phyloP scores from a whole-genome alignment of 805 yeast species.

The Hanseniaspora lachancei region DNA sequence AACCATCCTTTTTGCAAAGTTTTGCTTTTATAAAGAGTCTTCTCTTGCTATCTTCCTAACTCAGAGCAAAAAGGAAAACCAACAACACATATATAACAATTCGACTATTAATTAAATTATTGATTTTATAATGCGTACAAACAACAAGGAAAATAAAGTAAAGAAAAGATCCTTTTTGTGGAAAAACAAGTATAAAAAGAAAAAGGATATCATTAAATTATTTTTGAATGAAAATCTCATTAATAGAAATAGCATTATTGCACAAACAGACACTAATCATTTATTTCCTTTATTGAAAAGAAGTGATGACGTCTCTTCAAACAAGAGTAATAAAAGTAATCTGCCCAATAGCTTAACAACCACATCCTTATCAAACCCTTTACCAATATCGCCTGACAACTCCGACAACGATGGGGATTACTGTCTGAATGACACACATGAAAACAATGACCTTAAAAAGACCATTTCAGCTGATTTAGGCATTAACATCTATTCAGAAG shows the following conservation, averaged over 20 bases:
- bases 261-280: slow-evolving; percentile 1
- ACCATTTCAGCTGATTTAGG: not conserved
- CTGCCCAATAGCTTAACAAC: not conserved
- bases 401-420: not conserved
- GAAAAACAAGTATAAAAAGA: not conserved
- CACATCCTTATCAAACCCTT: slow-evolving; percentile 15
- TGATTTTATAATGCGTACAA: not conserved
- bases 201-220: not conserved
- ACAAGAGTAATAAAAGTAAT: not conserved
- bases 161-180: not conserved
- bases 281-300: not conserved
- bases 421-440: slow-evolving; percentile 16
- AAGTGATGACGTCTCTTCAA: not conserved
- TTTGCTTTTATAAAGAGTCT: too few species aligned
- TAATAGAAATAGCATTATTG: not conserved
- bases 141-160: not conserved
- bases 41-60: too few species aligned
- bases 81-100: not conserved
- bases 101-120: not conserved
- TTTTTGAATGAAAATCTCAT: slow-evolving; percentile 8
- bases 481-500: not conserved
- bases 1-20: too few species aligned
- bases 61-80: not conserved
- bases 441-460: slow-evolving; percentile 21
- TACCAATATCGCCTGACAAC: slow-evolving; percentile 17